Percentiles rank a stretch among this genome's conserved stretches.
phyloP scores from a whole-genome alignment of 306 rosid species.

The Vigna mungo region DNA sequence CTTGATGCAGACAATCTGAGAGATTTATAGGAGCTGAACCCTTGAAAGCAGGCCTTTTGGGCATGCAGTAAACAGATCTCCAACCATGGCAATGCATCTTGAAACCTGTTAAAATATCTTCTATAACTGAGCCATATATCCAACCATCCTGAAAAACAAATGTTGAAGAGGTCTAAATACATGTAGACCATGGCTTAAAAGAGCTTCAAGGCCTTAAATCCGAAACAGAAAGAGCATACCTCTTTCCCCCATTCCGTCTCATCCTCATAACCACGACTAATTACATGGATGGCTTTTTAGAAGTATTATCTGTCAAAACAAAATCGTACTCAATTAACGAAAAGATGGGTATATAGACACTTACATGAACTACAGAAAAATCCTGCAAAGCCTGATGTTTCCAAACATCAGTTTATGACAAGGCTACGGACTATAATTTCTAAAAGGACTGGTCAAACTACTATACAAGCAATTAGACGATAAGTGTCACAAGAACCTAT shows the following conservation, averaged over 20 bases:
- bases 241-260: slow-evolving; percentile 90
- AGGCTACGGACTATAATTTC: background rate
- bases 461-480: slow-evolving; percentile 22
- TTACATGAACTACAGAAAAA: too few relatives aligned
- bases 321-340: too few relatives aligned
- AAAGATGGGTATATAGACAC: too few relatives aligned
- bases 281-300: slow-evolving; percentile 76
- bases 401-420: background rate
- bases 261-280: slow-evolving; percentile 89
- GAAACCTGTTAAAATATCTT: slow-evolving; percentile 91
- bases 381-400: background rate
- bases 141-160: slow-evolving; percentile 75
- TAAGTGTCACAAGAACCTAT: slow-evolving; percentile 12
- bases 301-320: too few relatives aligned
- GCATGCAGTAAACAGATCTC: slow-evolving; percentile 95
- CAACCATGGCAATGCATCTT: slow-evolving; percentile 98
- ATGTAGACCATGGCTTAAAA: background rate
- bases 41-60: slow-evolving; percentile 88
- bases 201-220: slow-evolving; percentile 28
- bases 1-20: slow-evolving; percentile 91
- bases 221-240: slow-evolving; percentile 49
- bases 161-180: slow-evolving; percentile 8
- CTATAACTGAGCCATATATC: slow-evolving; percentile 95
- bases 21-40: slow-evolving; percentile 96
- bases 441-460: background rate